A percentile compares a stretch with the other conserved stretches of the same genome.
Conservation (phyloP, 768 basidiomycete species). For the Auricularia auricula-judae region DNA sequence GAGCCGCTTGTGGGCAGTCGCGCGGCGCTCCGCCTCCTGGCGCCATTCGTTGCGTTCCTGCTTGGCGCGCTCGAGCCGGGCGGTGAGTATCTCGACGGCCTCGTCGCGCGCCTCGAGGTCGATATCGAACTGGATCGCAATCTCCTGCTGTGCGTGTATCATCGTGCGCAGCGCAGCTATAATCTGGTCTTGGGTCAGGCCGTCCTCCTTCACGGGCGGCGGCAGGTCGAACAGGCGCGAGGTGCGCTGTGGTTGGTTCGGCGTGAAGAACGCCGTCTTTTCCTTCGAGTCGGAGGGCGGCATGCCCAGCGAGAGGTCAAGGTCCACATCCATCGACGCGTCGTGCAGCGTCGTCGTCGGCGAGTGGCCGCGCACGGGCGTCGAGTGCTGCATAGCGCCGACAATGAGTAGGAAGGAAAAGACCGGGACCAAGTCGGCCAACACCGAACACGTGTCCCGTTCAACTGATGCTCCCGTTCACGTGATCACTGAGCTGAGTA, state of each 20-base stretch:
- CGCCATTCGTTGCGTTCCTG: slow-evolving; percentile 14
- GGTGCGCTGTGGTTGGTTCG: background rate
- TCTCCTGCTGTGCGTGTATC: slow-evolving; percentile 59
- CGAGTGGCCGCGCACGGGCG: background rate
- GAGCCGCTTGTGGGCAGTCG: slow-evolving; percentile 44
- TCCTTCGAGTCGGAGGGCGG: background rate
- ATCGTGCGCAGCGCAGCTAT: slow-evolving; percentile 69
- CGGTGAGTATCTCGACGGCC: slow-evolving; percentile 47
- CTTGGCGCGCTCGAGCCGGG: slow-evolving; percentile 44
- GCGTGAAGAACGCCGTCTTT: background rate
- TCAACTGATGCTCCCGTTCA: background rate
- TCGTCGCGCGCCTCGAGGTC: slow-evolving; percentile 68
- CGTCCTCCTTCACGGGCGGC: background rate
- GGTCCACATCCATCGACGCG: background rate
- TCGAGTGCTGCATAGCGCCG: background rate
- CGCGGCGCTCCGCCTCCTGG: slow-evolving; percentile 48
- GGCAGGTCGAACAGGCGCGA: background rate
- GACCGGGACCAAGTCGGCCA: background rate
- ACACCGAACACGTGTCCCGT: background rate
- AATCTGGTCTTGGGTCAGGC: slow-evolving; percentile 37
- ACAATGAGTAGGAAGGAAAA: background rate
- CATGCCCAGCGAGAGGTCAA: background rate
- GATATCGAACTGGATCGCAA: slow-evolving; percentile 66
- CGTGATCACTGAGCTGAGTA: background rate
- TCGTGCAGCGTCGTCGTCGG: background rate